A percentile compares a stretch with the other conserved stretches of the same genome.
Evolutionary conservation across 78 protist species (phyloP).

Genomic region (Chrysochromulina tobinii): DNA sequence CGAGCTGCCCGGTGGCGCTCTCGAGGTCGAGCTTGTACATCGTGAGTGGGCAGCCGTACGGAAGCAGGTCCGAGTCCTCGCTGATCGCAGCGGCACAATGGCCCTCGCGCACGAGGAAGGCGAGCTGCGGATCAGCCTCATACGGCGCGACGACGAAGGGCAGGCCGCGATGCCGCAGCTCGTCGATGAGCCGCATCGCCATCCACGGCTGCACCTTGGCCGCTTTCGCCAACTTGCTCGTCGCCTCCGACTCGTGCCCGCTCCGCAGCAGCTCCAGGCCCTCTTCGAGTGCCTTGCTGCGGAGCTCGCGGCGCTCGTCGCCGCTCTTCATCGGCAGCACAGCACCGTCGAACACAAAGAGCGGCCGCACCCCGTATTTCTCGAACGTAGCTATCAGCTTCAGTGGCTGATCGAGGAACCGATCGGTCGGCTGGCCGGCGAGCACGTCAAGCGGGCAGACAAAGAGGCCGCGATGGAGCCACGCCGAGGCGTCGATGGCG

Average conservation of each 20-base stretch:
- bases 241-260: background rate
- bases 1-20: background rate
- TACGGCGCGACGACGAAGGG: slow-evolving; percentile 48
- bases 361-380: slow-evolving; percentile 67
- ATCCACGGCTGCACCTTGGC: slow-evolving; percentile 55
- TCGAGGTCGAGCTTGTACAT: background rate
- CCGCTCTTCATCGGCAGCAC: slow-evolving; percentile 66
- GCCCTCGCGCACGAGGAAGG: slow-evolving; percentile 22
- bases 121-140: slow-evolving; percentile 61
- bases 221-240: background rate
- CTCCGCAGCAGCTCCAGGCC: no score
- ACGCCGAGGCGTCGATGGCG: slow-evolving; percentile 85
- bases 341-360: slow-evolving; percentile 90
- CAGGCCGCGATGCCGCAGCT: background rate
- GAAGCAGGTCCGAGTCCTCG: slow-evolving; percentile 96
- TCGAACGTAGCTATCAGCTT: slow-evolving; percentile 58
- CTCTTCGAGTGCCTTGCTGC: background rate
- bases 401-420: slow-evolving; percentile 51
- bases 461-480: slow-evolving; percentile 85
- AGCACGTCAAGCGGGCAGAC: slow-evolving; percentile 74
- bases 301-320: background rate
- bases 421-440: slow-evolving; percentile 56
- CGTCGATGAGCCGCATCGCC: slow-evolving; percentile 64
- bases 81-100: slow-evolving; percentile 76
- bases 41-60: slow-evolving; percentile 69